Evolutionary conservation across 2,329 filamentous ascomycete species (phyloP), one percentile per base, ranked within the genome.

Genomic region (Fusarium siculi): DNA sequence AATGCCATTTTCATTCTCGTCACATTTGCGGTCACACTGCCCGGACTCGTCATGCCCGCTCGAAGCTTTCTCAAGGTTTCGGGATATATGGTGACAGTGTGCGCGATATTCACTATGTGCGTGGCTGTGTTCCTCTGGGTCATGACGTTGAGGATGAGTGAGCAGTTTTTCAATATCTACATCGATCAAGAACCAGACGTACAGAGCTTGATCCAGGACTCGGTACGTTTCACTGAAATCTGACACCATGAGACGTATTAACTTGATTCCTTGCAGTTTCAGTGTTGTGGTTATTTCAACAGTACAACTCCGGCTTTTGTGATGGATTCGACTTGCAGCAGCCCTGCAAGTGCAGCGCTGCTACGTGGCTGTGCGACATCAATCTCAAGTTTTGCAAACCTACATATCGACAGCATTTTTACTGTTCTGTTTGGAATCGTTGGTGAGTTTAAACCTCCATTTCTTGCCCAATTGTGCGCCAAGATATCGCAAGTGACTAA

Each of bases 231-330:
- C n/a, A 44, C 34, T 14, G 14, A 9, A 23, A 32, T 8, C 23
- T 7, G 14, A 30, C 15, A 12, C 16, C 9, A 43, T 12, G 30
- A 55, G 18, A 37, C 11, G 18, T 19, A 42, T 44, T 57, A 49
- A 66, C 40, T 19, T 19, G 12, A 16, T 40, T 8, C 28, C 7
- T 19, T 52, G 4, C 78, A 94, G 90, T 95, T 96, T 80, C 80
- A 89, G 76, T 96, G 93, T 88, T 96, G 93, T 77, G 93, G 93
- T 70, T 96, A 93, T 83, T 83, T 89, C 75, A 94, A 95, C 83
- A 90, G 88, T 80, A 92, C 91, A 9, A 87, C 89, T 18, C 92
- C 92, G 16, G 90, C 91, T 57, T 96, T 95, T 80, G 86, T 94
- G 72, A 90, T 88, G 63, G 91, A 95, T 76, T 73, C 81, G 10